Conservation (phyloP, 805 yeast genomes). For the Pichia sporocuriosa region DNA sequence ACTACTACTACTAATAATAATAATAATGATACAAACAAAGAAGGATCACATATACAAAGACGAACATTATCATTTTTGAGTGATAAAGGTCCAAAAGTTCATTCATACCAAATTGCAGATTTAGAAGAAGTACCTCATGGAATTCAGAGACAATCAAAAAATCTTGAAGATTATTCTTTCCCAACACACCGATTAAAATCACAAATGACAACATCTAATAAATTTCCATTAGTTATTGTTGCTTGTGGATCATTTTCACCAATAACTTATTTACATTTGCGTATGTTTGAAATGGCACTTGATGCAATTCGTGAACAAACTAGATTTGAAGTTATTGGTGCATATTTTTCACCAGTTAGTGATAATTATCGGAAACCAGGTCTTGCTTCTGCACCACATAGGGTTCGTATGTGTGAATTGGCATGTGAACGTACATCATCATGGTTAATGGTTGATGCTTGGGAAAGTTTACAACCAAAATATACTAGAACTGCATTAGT, state of each 20-base stretch:
- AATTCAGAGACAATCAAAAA: conserved; percentile 76
- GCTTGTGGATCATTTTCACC: conserved; percentile 98
- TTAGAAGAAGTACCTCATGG: conserved; percentile 97
- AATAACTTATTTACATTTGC: conserved; percentile 83
- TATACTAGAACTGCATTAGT: conserved; percentile 94
- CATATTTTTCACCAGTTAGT: conserved; percentile 90
- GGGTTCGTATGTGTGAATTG: conserved; percentile 96
- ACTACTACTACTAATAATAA: background rate
- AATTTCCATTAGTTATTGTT: conserved; percentile 86
- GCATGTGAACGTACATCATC: conserved; percentile 95
- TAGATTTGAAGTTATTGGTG: conserved; percentile 91
- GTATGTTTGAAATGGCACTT: conserved; percentile 99
- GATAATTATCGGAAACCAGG: conserved; percentile 94
- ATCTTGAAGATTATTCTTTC: conserved; percentile 61
- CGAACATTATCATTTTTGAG: conserved; percentile 25
- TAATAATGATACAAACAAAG: background rate
- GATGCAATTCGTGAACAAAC: conserved; percentile 90
- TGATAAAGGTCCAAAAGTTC: conserved; percentile 35
- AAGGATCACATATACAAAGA: conserved; percentile 8
- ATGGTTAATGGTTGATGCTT: conserved; percentile 99
- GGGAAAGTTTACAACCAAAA: conserved; percentile 90
- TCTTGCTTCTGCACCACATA: conserved; percentile 76
- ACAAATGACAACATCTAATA: conserved; percentile 61
- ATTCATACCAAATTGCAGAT: conserved; percentile 72
- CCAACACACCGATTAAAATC: conserved; percentile 83